phyloP scores from a whole-genome alignment of 345 rosid genomes.

The Eucalyptus coolabah region DNA sequence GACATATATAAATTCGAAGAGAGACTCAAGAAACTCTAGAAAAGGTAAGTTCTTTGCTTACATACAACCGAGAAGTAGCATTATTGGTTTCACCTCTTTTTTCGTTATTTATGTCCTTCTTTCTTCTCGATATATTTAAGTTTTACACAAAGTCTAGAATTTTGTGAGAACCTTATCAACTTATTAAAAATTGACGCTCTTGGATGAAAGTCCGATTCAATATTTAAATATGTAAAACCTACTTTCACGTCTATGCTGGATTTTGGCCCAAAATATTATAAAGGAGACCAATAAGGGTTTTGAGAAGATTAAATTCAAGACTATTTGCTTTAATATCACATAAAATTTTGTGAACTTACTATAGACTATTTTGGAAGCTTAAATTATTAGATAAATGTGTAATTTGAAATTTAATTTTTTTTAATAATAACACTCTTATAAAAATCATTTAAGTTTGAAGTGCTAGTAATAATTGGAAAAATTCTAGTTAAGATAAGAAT shows the following conservation, averaged over 20 bases:
- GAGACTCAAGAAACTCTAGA: background rate
- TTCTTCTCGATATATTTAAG: background rate
- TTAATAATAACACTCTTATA: background rate
- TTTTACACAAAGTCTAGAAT: background rate
- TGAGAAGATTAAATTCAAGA: background rate
- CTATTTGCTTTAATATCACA: background rate
- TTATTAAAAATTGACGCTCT: background rate
- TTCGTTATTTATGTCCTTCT: background rate
- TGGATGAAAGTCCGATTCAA: rapidly evolving
- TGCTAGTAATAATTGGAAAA: background rate
- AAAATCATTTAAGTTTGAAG: background rate
- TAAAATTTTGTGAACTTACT: background rate
- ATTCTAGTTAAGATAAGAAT: background rate
- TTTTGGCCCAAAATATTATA: background rate
- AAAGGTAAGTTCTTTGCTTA: background rate
- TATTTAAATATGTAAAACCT: background rate
- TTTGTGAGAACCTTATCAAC: background rate
- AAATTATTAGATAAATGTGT: background rate
- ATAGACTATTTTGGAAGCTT: background rate
- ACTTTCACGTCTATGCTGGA: background rate
- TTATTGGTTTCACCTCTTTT: background rate
- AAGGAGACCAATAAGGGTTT: background rate
- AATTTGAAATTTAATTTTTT: background rate
- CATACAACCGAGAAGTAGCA: background rate
- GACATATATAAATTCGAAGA: background rate